phyloP scores from a whole-genome alignment of 768 basidiomycete species.

The Auriscalpium microsporum region DNA sequence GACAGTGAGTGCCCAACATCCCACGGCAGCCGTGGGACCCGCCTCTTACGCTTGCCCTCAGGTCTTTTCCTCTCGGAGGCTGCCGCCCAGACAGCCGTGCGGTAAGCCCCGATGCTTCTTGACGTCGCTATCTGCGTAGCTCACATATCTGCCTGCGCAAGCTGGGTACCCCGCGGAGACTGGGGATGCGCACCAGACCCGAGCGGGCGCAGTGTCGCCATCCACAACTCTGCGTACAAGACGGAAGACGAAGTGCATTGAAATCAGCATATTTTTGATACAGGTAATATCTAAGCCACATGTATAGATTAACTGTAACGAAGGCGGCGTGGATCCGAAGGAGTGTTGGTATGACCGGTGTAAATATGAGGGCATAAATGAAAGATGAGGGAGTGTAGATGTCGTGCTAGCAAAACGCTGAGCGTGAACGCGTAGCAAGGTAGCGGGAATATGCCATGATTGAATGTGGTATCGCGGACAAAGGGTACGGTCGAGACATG shows the following conservation, averaged over 20 bases:
- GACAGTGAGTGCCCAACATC: conserved; percentile 42
- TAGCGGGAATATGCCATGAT: conserved; percentile 5
- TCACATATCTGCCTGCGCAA: conserved; percentile 19
- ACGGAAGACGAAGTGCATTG: conserved; percentile 6
- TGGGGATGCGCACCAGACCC: conserved; percentile 97
- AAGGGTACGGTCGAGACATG: conserved; percentile 7
- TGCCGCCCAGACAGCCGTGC: conserved; percentile 85
- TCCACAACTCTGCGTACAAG: conserved; percentile 86
- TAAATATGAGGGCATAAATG: conserved; percentile 5
- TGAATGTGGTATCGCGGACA: conserved; percentile 16
- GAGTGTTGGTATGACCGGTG: conserved; percentile 10
- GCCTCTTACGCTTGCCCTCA: conserved; percentile 18
- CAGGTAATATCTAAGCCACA: conserved; percentile 22
- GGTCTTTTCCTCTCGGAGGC: conserved; percentile 78
- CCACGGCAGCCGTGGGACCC: neutral
- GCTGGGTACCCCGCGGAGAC: conserved; percentile 91
- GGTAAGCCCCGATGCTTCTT: conserved; percentile 38
- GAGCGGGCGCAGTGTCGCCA: conserved; percentile 89
- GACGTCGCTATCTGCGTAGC: neutral
- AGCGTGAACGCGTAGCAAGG: neutral
- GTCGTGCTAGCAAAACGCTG: neutral
- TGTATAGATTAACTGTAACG: conserved; percentile 19
- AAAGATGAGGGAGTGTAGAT: conserved; percentile 12
- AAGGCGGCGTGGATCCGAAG: conserved; percentile 15
- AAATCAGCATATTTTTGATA: conserved; percentile 24